Percentiles rank a stretch among this genome's conserved stretches.
Evolutionary conservation across 805 yeast genomes (phyloP).

Genomic region (Danielia reshetovae): DNA sequence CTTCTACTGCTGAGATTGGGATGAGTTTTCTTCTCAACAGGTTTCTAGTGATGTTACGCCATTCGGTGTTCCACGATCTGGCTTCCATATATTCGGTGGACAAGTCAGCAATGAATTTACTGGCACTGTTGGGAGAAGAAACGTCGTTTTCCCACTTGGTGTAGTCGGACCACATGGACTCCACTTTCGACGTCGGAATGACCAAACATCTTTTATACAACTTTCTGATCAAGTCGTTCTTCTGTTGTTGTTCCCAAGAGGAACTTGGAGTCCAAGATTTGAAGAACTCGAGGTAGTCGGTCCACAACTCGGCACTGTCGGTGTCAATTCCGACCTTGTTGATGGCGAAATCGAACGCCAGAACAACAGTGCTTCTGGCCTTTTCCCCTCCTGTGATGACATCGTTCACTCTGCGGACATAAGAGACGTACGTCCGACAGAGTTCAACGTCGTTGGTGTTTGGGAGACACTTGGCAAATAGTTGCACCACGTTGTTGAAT

Average conservation of each 20-base stretch:
- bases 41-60: constrained; percentile 52
- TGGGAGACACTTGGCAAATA: constrained; percentile 63
- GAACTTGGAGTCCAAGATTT: constrained; percentile 74
- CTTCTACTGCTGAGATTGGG: constrained; percentile 22
- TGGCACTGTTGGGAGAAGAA: constrained; percentile 64
- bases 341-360: constrained; percentile 81
- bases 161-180: constrained; percentile 76
- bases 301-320: constrained; percentile 69
- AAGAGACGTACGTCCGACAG: constrained; percentile 74
- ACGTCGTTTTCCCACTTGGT: constrained; percentile 78
- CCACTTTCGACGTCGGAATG: constrained; percentile 76
- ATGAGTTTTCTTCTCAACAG: constrained; percentile 41
- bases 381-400: constrained; percentile 78
- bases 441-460: constrained; percentile 60
- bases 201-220: constrained; percentile 64
- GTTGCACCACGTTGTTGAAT: constrained; percentile 57
- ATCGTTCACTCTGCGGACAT: constrained; percentile 67
- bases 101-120: constrained; percentile 77
- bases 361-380: constrained; percentile 67
- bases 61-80: constrained; percentile 69
- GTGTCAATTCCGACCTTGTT: constrained; percentile 77
- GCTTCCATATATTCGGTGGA: constrained; percentile 86
- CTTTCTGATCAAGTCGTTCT: constrained; percentile 69
- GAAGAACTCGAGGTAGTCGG: constrained; percentile 75
- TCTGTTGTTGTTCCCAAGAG: constrained; percentile 82